These are phyloP conservation scores for Phialocephala sp. DNA, from an alignment of 2,329 filamentous ascomycete genomes.

Conservation along the genomic window DNA sequence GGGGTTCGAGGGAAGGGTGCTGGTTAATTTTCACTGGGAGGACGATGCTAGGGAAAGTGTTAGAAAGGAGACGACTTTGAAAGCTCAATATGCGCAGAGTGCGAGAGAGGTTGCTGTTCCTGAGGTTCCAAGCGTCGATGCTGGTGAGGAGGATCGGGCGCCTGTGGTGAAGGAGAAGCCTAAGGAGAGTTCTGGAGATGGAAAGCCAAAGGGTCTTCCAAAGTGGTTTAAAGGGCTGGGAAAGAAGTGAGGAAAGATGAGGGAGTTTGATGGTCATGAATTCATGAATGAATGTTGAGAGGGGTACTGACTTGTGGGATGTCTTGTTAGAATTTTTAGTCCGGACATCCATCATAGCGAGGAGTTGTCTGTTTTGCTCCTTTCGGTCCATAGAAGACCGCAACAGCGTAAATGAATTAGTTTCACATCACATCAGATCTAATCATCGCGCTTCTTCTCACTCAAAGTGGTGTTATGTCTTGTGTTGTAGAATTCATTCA, in stretches of 20 bases:
- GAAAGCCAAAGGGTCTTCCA: constrained; percentile 54
- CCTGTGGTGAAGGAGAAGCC: constrained; percentile 40
- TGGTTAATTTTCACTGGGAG: constrained; percentile 80
- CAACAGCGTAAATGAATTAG: background rate
- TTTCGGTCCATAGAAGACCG: background rate
- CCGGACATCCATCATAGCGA: constrained; percentile 35
- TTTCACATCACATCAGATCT: background rate
- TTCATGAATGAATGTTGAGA: constrained; percentile 14
- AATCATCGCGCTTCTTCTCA: background rate
- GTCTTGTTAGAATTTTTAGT: constrained; percentile 14
- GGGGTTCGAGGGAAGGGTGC: constrained; percentile 70
- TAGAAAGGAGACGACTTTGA: constrained; percentile 50
- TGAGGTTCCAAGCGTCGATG: constrained; percentile 52
- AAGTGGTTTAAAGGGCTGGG: constrained; percentile 62
- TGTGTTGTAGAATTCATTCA: constrained; percentile 33
- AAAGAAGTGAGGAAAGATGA: constrained; percentile 12
- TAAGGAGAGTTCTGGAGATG: constrained; percentile 40
- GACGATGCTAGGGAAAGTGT: constrained; percentile 62
- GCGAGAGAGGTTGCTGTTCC: constrained; percentile 72
- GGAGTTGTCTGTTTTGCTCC: constrained; percentile 31
- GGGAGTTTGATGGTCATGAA: constrained; percentile 15
- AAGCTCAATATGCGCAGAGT: constrained; percentile 57
- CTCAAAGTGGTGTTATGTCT: background rate
- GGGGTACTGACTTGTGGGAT: constrained; percentile 14
- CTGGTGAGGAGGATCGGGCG: constrained; percentile 47